Evolutionary conservation across 768 basidiomycete species (phyloP).

Genomic region (Lactifluus volemus): DNA sequence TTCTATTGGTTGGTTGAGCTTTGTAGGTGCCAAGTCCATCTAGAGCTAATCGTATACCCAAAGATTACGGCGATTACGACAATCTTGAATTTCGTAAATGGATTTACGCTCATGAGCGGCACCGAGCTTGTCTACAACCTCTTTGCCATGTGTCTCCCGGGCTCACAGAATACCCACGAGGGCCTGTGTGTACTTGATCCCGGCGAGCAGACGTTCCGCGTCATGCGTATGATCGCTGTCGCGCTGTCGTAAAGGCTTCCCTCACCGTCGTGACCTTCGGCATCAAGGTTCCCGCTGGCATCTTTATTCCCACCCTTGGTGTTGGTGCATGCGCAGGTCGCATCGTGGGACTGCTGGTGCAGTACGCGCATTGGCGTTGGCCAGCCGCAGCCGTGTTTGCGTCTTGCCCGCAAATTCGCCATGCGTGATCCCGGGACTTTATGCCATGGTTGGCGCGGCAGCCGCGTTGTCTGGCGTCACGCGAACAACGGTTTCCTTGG

Average conservation of each 20-base stretch:
- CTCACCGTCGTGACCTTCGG: slow-evolving; percentile 89
- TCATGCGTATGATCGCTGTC: slow-evolving; percentile 56
- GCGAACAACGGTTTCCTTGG: slow-evolving; percentile 84
- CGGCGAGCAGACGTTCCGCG: slow-evolving; percentile 46
- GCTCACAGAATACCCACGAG: slow-evolving; percentile 44
- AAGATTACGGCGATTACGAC: slow-evolving; percentile 78
- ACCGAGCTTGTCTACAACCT: slow-evolving; percentile 92
- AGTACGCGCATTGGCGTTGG: slow-evolving; percentile 59
- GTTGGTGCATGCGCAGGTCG: slow-evolving; percentile 93
- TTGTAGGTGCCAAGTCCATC: neutral
- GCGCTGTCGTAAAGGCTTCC: slow-evolving; percentile 75
- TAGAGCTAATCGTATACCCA: neutral
- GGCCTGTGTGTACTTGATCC: slow-evolving; percentile 68
- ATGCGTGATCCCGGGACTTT: slow-evolving; percentile 84
- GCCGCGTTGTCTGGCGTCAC: slow-evolving; percentile 95
- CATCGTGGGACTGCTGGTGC: slow-evolving; percentile 72
- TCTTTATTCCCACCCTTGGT: slow-evolving; percentile 93
- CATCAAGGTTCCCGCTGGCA: slow-evolving; percentile 85
- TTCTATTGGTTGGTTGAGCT: slow-evolving; percentile 52
- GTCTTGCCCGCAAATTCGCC: slow-evolving; percentile 54
- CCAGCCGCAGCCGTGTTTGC: slow-evolving; percentile 56
- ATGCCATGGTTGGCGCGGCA: slow-evolving; percentile 95
- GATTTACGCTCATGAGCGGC: slow-evolving; percentile 88
- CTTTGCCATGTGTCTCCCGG: slow-evolving; percentile 73
- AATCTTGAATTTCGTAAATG: slow-evolving; percentile 74